phyloP scores from a whole-genome alignment of 208 protist species.

The Angomonas ambiguus region DNA sequence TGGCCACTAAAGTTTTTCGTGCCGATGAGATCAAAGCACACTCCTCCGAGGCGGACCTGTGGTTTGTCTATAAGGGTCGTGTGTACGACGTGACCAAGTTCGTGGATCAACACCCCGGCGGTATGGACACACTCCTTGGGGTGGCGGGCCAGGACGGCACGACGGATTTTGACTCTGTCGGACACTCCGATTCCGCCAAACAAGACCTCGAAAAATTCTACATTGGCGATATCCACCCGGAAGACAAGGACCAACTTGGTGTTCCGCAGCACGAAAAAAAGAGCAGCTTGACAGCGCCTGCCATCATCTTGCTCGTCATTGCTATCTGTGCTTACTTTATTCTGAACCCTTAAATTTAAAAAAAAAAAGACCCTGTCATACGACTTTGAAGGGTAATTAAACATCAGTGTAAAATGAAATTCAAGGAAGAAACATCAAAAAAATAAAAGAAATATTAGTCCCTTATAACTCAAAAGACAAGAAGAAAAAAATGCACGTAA shows the following conservation, averaged over 20 bases:
- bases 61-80: conserved; percentile 83
- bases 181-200: conserved; percentile 65
- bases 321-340: conserved; percentile 54
- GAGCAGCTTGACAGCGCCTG: conserved; percentile 38
- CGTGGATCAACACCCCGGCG: conserved; percentile 86
- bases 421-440: background rate
- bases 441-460: background rate
- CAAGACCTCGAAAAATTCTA: conserved; percentile 67
- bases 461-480: background rate
- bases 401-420: no score
- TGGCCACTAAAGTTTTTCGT: conserved; percentile 27
- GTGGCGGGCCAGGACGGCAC: conserved; percentile 82
- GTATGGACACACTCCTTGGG: conserved; percentile 75
- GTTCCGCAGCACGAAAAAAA: conserved; percentile 16
- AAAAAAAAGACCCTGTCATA: no score
- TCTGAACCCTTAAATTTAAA: conserved; percentile 24
- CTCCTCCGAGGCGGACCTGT: conserved; percentile 59
- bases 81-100: conserved; percentile 87
- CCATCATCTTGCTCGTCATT: conserved; percentile 35
- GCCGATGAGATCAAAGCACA: conserved; percentile 66
- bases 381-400: no score
- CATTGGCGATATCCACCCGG: conserved; percentile 70
- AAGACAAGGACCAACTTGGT: conserved; percentile 38
- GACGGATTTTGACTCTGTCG: conserved; percentile 77
- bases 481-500: no score